Evolutionary conservation across 176 grass and related monocot genomes (phyloP), one percentile per base, ranked within the genome.

Genomic region (Zoysia japonica): DNA sequence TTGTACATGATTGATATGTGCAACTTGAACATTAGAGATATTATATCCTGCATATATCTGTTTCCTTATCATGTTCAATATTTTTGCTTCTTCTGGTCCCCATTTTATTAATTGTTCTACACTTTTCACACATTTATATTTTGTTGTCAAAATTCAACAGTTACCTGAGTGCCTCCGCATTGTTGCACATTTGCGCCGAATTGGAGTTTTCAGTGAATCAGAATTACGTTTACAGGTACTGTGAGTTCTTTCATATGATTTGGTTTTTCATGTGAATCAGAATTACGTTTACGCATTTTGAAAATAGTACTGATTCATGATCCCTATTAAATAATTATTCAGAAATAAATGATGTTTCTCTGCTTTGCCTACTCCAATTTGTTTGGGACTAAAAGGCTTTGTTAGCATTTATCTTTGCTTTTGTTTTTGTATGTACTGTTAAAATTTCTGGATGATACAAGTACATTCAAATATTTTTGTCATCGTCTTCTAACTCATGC

Each of bases 151-250:
- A 28, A 28, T 28, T 28, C 28, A 86, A 53, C 88, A 99, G 96
- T 90, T 99, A 77, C 89, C 88, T 3, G 92, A 95, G 78, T 99
- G 96, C 72, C 86, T 99, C 28, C 88, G 90, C 61, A 80, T 95
- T 28, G 90, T 95, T 47, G 79, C 90, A 75, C 92, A 99, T 91
- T 75, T 99, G 69, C 90, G 84, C 36, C 86, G 92, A 73, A 99
- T 99, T 90, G 92, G 96, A 86, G 88, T 88, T 54, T 99, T 93
- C 68, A 78, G 70, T 77, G 96, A 99, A 89, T 91, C 92, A 78
- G 88, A 99, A 79, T 89, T 99, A 62, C 88, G 92, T 15, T 81
- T 99, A 78, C 96, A 95, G 96, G 92, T 99, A 87, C 71, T 48
- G 37, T 71, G 76, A 71, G 16, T 4, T 54, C 80, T 19, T 71